phyloP scores from a whole-genome alignment of 176 grass and related monocot genomes.

The Stipa capillata region DNA sequence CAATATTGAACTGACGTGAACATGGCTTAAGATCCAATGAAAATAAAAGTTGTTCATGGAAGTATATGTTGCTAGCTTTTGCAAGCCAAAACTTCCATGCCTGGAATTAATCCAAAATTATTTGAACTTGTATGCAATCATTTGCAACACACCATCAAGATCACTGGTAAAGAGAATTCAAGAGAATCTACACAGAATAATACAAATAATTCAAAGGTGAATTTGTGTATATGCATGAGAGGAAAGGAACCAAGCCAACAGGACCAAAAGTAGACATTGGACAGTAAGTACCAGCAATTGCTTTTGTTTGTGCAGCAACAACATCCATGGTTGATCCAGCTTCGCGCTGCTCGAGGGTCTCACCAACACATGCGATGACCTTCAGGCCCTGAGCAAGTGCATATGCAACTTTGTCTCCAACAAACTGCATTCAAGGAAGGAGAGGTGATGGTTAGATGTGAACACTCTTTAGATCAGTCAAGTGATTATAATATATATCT shows the following conservation, averaged over 20 bases:
- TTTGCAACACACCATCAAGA: not conserved
- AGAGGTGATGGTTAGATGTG: not conserved
- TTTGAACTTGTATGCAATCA: not conserved
- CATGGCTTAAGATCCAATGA: not conserved
- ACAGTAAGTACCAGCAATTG: slow-evolving; percentile 67
- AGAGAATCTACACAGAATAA: not conserved
- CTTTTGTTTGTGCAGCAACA: slow-evolving; percentile 91
- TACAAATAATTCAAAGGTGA: not conserved
- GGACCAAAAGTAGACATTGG: not conserved
- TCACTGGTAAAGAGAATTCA: not conserved
- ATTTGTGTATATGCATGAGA: not conserved
- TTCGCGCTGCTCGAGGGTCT: slow-evolving; percentile 92
- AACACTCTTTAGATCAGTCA: not conserved
- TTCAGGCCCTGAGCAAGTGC: slow-evolving; percentile 84
- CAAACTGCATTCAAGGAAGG: slow-evolving; percentile 50
- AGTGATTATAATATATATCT: not conserved
- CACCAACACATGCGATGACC: slow-evolving; percentile 97
- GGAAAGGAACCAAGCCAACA: not conserved
- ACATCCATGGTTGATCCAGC: slow-evolving; percentile 76
- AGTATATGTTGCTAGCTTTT: not conserved
- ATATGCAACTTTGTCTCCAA: slow-evolving; percentile 93
- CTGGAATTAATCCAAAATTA: not conserved
- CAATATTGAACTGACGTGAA: not conserved
- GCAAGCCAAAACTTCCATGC: not conserved
- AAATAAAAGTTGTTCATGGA: not conserved